Evolutionary conservation across 2,329 filamentous ascomycete genomes (phyloP).

Genomic region (Ilyonectria destructans): DNA sequence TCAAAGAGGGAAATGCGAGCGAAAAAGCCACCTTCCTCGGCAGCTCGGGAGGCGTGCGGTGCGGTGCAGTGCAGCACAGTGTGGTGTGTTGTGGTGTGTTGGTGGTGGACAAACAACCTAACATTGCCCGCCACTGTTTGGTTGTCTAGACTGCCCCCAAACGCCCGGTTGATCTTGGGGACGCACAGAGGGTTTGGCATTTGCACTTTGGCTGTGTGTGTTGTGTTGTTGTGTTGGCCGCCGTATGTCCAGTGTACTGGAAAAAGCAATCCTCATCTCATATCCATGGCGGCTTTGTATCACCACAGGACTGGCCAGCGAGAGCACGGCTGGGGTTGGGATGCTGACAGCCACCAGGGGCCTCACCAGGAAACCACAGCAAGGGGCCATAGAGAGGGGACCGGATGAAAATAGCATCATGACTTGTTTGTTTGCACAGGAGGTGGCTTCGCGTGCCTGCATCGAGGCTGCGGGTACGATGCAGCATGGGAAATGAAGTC

Average conservation of each 20-base stretch:
- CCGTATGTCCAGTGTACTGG: conserved; percentile 3
- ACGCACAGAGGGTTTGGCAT: conserved; percentile 6
- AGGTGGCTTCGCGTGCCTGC: conserved; percentile 2
- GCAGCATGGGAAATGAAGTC: conserved; percentile 3
- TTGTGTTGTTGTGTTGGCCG: not conserved
- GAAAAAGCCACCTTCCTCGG: not conserved
- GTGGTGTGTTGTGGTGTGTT: not conserved
- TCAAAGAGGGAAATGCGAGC: not conserved
- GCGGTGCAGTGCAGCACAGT: not conserved
- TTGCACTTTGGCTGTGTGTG: conserved; percentile 1
- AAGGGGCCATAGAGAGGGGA: not conserved
- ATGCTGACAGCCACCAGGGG: not conserved
- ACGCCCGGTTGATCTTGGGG: conserved; percentile 3
- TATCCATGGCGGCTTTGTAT: conserved; percentile 15
- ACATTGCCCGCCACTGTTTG: conserved; percentile 1
- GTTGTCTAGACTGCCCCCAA: not conserved
- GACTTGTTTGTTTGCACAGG: not conserved
- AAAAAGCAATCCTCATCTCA: conserved; percentile 23
- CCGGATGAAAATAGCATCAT: conserved; percentile 27
- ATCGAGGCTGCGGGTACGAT: not conserved
- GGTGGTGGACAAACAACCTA: conserved; percentile 3
- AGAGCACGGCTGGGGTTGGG: conserved; percentile 4
- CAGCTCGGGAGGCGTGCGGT: not conserved
- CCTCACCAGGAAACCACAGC: not conserved
- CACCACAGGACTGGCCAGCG: conserved; percentile 12